Base-by-base conservation (phyloP, 176 grass and related monocot species). In the Avena atlantica region DNA sequence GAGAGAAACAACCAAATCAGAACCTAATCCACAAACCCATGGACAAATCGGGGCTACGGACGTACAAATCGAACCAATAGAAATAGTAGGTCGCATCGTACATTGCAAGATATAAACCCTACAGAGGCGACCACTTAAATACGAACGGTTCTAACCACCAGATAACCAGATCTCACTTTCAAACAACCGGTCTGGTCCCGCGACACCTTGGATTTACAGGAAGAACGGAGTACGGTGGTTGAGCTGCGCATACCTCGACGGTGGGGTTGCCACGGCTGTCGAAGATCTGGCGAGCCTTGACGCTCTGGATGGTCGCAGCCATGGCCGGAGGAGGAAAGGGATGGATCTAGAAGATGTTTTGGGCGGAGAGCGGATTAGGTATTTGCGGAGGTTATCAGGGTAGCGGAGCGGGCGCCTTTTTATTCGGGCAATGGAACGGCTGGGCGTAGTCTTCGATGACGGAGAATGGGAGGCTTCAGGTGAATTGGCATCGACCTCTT, bases 271-370 rank as follows among this genome's bases (percentile, higher is more conserved):
- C 68, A 1, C 68, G 17, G 68, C 36, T 71, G 68, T 71, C 68
- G 68, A 71, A 71, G 17, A 71, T 71, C 36, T 71, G 68, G 36
- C 68, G 68, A 44, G 68, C 68, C 68, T 71, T 71, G 17, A 71
- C 17, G 68, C 36, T n/a, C 36, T 44, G 36, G 68, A 71, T 71
- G 68, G 68, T 44, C 36, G 68, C 67, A 1, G 34, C 68, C 68
- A 71, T 71, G 68, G 68, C 36, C 17, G 68, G 68, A 44, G 67
- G 9, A 70, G 37, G 14, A 7, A 29, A 82, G 34, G 12, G 64
- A 53, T 34, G 47, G 53, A 79, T 79, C 76, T 60, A 34, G 52
- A 31, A 31, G 53, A 55, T 17, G 25, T 5, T 52, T 55, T 17
- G 29, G 17, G 3, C 8, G 27, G 49, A 74, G 21, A 77, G 15